Conservation (phyloP, 306 rosid genomes). For the Prinsepia uniflora region DNA sequence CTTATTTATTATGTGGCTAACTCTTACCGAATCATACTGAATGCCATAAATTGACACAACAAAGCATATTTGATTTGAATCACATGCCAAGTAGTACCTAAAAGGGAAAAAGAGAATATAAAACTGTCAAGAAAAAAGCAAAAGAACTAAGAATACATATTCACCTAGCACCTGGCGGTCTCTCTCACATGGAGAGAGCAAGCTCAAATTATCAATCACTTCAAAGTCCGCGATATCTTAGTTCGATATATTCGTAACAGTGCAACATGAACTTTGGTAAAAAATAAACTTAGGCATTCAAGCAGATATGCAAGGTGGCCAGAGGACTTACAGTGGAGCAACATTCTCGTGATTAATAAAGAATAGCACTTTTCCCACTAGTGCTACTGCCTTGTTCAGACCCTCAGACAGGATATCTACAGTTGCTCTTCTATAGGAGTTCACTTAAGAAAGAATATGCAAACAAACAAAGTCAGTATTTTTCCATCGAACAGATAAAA, state of each 20-base stretch:
- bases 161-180: background rate
- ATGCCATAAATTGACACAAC: conserved; percentile 73
- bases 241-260: background rate
- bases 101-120: background rate
- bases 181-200: background rate
- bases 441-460: conserved; percentile 43
- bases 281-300: conserved; percentile 5
- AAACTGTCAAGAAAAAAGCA: background rate
- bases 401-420: conserved; percentile 63
- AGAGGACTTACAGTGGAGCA: conserved; percentile 74
- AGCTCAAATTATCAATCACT: background rate
- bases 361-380: conserved; percentile 75
- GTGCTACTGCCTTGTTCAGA: conserved; percentile 67
- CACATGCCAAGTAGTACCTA: conserved; percentile 79
- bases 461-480: conserved; percentile 30
- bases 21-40: conserved; percentile 66
- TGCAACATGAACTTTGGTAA: background rate
- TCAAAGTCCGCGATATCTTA: background rate
- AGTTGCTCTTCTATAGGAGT: conserved; percentile 50
- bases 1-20: conserved; percentile 14
- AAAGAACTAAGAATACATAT: background rate
- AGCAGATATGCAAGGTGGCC: conserved; percentile 13
- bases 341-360: conserved; percentile 61
- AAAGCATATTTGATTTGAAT: conserved; percentile 68
- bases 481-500: background rate